phyloP scores from a whole-genome alignment of 495 filamentous ascomycete species.

The Podospora fimiseda region DNA sequence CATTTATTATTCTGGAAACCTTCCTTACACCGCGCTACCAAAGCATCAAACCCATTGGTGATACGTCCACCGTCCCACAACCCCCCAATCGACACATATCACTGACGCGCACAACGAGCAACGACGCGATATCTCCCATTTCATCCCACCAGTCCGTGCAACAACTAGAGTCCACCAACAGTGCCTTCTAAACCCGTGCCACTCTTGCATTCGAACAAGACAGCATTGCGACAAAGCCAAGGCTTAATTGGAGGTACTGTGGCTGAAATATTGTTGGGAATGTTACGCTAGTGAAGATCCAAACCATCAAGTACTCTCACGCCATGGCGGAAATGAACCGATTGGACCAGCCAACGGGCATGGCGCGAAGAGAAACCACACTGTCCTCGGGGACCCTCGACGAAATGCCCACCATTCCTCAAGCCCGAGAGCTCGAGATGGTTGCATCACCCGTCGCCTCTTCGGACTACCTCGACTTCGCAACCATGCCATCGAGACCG shows the following conservation, averaged over 20 bases:
- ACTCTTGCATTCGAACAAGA: neutral
- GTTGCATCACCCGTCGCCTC: conserved; percentile 17
- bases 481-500: conserved; percentile 3
- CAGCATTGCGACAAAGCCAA: neutral
- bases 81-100: neutral
- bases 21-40: neutral
- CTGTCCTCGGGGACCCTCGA: conserved; percentile 21
- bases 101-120: conserved; percentile 1
- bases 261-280: conserved; percentile 4
- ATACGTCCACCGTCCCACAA: neutral
- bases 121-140: neutral
- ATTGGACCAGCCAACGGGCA: conserved; percentile 6
- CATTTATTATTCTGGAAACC: neutral
- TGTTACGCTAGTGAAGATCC: conserved; percentile 17
- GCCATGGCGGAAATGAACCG: conserved; percentile 23
- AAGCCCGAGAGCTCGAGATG: conserved; percentile 16
- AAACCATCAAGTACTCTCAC: conserved; percentile 17
- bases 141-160: neutral
- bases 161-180: neutral
- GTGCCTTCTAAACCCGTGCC: neutral
- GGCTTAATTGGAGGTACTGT: neutral
- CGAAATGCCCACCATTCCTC: conserved; percentile 27
- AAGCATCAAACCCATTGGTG: neutral
- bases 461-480: conserved; percentile 28
- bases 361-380: conserved; percentile 15